These are phyloP conservation scores for Leccinellum luteum DNA, from an alignment of 768 basidiomycete genomes.

Conservation along the genomic window DNA sequence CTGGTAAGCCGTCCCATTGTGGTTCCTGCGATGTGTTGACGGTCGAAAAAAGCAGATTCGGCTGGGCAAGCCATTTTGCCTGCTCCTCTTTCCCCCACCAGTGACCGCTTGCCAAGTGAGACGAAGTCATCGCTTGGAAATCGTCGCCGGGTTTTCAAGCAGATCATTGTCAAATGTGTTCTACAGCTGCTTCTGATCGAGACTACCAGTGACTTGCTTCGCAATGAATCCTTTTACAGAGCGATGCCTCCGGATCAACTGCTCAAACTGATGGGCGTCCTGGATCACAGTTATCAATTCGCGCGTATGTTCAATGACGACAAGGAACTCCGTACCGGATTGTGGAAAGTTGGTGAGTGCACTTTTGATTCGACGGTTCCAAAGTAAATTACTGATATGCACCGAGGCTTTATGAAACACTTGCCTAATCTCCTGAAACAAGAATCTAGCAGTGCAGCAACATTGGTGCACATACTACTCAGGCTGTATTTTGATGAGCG, in stretches of 20 bases:
- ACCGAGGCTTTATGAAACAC: constrained; percentile 98
- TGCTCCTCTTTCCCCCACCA: constrained; percentile 82
- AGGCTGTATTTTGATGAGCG: constrained; percentile 93
- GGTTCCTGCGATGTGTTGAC: constrained; percentile 9
- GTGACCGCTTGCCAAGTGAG: constrained; percentile 48
- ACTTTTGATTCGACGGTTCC: background rate
- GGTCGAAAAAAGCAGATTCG: constrained; percentile 38
- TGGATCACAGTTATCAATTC: constrained; percentile 97
- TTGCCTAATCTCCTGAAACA: constrained; percentile 96
- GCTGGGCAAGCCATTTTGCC: constrained; percentile 73
- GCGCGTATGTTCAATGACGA: constrained; percentile 97
- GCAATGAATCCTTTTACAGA: constrained; percentile 87
- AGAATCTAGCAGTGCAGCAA: constrained; percentile 95
- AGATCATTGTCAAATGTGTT: constrained; percentile 99
- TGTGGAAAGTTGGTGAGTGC: constrained; percentile 98
- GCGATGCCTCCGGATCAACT: constrained; percentile 95
- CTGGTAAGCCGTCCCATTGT: constrained; percentile 21
- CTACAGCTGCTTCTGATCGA: constrained; percentile 95
- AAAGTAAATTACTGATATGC: constrained; percentile 1
- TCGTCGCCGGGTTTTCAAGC: constrained; percentile 88
- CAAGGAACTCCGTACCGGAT: constrained; percentile 90
- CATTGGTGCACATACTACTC: constrained; percentile 86
- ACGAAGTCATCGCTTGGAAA: constrained; percentile 58
- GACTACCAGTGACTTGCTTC: constrained; percentile 92
- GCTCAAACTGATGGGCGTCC: constrained; percentile 88